phyloP scores from a whole-genome alignment of 306 rosid genomes.

The Trifolium repens region DNA sequence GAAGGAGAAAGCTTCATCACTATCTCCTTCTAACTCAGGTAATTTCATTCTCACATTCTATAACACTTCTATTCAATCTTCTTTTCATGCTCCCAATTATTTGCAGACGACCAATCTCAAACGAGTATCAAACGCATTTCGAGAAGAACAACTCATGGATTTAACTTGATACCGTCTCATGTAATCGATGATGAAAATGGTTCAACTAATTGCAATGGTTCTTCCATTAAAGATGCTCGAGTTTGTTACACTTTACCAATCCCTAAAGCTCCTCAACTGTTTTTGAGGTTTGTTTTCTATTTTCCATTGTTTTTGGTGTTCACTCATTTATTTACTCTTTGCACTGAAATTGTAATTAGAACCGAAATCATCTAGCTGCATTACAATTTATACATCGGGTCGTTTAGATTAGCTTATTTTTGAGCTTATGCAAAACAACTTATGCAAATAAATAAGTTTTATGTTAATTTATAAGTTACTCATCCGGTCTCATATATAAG shows the following conservation, averaged over 20 bases:
- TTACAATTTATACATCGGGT: background rate
- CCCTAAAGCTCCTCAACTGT: slow-evolving; percentile 58
- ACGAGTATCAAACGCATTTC: slow-evolving; percentile 58
- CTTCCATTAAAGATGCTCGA: slow-evolving; percentile 56
- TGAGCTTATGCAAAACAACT: too few relatives aligned
- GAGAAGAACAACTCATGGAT: slow-evolving; percentile 68
- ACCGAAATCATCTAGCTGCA: background rate
- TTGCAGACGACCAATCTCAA: slow-evolving; percentile 59
- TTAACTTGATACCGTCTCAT: slow-evolving; percentile 72
- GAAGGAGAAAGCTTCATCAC: too few relatives aligned
- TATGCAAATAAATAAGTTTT: too few relatives aligned
- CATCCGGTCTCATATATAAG: too few relatives aligned
- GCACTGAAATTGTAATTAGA: background rate
- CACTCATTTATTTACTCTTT: background rate
- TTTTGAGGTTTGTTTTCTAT: slow-evolving; percentile 56
- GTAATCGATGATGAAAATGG: slow-evolving; percentile 39
- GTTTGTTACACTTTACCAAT: slow-evolving; percentile 76
- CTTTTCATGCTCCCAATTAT: background rate
- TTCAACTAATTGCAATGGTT: slow-evolving; percentile 28
- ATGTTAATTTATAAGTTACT: too few relatives aligned
- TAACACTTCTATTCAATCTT: too few relatives aligned
- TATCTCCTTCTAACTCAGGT: slow-evolving; percentile 45
- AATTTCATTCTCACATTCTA: background rate
- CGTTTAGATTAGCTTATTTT: too few relatives aligned
- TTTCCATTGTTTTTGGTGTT: background rate